Evolutionary conservation across 2,329 filamentous ascomycete genomes (phyloP).

Genomic region (Epicoccum nigrum): DNA sequence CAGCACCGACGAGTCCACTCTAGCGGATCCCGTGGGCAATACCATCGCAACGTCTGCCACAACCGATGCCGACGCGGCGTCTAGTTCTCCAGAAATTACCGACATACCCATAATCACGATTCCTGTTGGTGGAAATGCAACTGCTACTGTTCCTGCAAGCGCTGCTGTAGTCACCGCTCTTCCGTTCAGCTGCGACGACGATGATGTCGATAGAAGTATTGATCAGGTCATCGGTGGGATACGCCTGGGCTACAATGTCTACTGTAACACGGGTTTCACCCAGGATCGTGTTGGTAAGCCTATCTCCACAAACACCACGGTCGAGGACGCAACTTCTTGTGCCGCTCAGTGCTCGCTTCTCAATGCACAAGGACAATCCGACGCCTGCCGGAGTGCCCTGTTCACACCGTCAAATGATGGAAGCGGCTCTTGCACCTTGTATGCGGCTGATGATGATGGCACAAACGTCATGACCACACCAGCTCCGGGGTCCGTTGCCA

Average conservation of each 20-base stretch:
- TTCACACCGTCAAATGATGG: conserved; percentile 30
- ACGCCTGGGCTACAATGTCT: conserved; percentile 34
- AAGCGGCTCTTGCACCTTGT: conserved; percentile 25
- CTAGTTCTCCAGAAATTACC: conserved; percentile 1
- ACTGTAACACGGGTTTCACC: conserved; percentile 35
- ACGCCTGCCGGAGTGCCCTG: conserved; percentile 30
- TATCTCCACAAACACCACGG: conserved; percentile 10
- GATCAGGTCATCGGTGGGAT: conserved; percentile 34
- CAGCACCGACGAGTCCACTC: not conserved
- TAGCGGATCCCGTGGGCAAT: not conserved
- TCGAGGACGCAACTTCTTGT: conserved; percentile 32
- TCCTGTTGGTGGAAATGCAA: not conserved
- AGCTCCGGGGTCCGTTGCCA: conserved; percentile 26
- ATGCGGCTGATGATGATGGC: conserved; percentile 16
- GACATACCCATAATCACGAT: conserved; percentile 2
- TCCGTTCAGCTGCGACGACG: conserved; percentile 34
- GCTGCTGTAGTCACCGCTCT: conserved; percentile 28
- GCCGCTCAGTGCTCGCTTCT: conserved; percentile 38
- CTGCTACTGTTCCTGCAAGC: conserved; percentile 1
- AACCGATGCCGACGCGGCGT: not conserved
- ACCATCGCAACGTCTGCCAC: not conserved
- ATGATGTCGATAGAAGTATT: conserved; percentile 21
- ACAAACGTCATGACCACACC: conserved; percentile 11
- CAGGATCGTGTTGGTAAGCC: conserved; percentile 25
- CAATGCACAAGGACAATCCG: conserved; percentile 29